Evolutionary conservation across 768 basidiomycete species (phyloP), one percentile per base, ranked within the genome.

Genomic region (Pholiota conissans): DNA sequence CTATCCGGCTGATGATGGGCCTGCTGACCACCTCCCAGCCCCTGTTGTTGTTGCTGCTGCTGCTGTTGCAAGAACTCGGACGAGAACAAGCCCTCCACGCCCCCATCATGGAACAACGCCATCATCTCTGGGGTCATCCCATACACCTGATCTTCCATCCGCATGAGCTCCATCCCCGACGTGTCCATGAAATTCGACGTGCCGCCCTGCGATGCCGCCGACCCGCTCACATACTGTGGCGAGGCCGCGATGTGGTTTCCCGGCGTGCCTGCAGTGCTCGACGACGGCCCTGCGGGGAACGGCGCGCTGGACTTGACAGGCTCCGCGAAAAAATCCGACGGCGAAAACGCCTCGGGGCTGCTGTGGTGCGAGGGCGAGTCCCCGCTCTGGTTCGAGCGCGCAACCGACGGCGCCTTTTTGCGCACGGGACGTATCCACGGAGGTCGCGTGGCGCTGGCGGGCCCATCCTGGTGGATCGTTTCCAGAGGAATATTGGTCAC

Each of bases 361-460:
- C 85, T 74, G 61, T 81, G 71, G 58, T 79, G 74, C 53, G 83
- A 71, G 50, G 82, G 66, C 56, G 80, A 75, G 61, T 77, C 74
- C 39, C 72, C 73, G 58, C 76, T 79, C 52, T 74, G 72, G 37
- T 64, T 72, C 24, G 82, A 81, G 58, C 76, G 76, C 49, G 78
- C 72, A 20, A 69, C 73, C 45, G 76, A 80, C 3, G 83, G 73
- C 5, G 83, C 79, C 76, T 90, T 91, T 70, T 90, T 93, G 59
- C 87, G 89, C 7, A 94, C 86, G 7, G 93, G 94, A 47, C 93
- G 84, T 58, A 95, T 84, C 93, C 94, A 96, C 7, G 93, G 90
- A 10, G 88, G 90, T 14, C 93, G 82, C 2, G 77, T 74, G 39
- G 73, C 78, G 42, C 79, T 79, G 14, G 70, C 59, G 13, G 71